Base-by-base conservation (phyloP, 768 basidiomycete species). In the Cyclocybe cylindracea region DNA sequence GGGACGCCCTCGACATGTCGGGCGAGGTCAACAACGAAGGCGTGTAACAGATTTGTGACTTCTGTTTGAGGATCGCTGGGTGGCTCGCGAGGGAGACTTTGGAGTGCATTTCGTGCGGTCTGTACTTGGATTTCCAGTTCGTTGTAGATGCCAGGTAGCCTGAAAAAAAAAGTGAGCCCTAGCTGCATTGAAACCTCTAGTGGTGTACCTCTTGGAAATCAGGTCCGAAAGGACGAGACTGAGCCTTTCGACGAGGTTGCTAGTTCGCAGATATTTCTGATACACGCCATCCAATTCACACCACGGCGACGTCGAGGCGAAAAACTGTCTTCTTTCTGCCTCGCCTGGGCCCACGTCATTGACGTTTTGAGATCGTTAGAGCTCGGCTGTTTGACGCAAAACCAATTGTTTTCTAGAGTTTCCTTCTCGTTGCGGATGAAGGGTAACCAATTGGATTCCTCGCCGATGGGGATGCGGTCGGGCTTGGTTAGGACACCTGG, bases 401-500 rank as follows among this genome's bases (percentile, higher is more conserved):
- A 82, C 84, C 85, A 87, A 14, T 79, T 78, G 47, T 85, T 79
- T 3, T 74, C 70, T 2, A 85, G 71, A 0, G 72, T 55, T 51
- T 80, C 73, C 5, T 69, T 72, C 29, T 84, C 82, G 53, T 84
- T 82, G 6, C 77, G 67, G 34, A 87, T 79, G 54, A 82, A 78
- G 0, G 66, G 65, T 2, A 87, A 51, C 89, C 88, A 90, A 2
- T 58, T 65, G 0, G 64, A 64, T 46, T 84, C 82, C 32, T 84
- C 81, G 0, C 81, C 83, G 1, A 62, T 44, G 0, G 79, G 79
- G 50, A 64, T 64, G 18, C 61, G 61, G 46, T 64, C 61, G 6
- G 63, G 61, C 44, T 91, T 90, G 0, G 87, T 91, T 14, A 89
- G 73, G 13, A 89, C 85, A 42, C 87, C 87, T 87, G 5, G 10